Percentiles rank a stretch among this genome's conserved stretches.
These are phyloP conservation scores for Botryotinia globosa DNA, from an alignment of 2,329 filamentous ascomycete species.

Conservation along the genomic window DNA sequence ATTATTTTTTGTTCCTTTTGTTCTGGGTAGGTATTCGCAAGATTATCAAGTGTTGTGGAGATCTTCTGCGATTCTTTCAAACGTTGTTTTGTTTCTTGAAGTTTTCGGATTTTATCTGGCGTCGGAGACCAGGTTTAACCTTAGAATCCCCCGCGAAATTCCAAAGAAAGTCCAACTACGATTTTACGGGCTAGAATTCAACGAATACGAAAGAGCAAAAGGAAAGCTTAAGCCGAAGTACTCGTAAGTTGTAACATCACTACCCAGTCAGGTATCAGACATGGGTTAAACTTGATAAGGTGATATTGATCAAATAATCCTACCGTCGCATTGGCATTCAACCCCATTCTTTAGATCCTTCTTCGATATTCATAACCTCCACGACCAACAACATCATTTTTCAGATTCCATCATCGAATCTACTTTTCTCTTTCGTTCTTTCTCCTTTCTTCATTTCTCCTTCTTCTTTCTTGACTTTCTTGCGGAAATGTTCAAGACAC, in stretches of 20 bases:
- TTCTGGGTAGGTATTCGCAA: background rate
- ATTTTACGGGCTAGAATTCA: background rate
- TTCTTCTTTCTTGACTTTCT: background rate
- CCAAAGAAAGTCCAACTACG: background rate
- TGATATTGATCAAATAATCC: background rate
- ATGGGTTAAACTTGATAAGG: constrained; percentile 9
- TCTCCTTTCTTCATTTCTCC: background rate
- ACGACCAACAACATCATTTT: background rate
- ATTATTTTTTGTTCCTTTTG: background rate
- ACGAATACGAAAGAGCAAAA: background rate
- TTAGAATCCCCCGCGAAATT: constrained; percentile 11
- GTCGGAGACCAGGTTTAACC: constrained; percentile 14
- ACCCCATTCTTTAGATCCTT: constrained; percentile 3
- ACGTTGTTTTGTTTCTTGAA: background rate
- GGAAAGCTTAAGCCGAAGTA: background rate
- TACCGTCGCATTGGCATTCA: background rate
- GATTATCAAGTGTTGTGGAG: background rate
- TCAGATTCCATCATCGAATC: background rate
- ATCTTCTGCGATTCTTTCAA: background rate
- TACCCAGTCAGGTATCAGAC: background rate
- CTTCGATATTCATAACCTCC: background rate
- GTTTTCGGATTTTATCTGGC: constrained; percentile 4
- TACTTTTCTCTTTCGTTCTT: background rate
- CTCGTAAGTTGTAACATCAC: background rate
- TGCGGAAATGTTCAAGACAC: constrained; percentile 14